Conservation (phyloP, 2,329 filamentous ascomycete species). For the Nectriaceae sp. region DNA sequence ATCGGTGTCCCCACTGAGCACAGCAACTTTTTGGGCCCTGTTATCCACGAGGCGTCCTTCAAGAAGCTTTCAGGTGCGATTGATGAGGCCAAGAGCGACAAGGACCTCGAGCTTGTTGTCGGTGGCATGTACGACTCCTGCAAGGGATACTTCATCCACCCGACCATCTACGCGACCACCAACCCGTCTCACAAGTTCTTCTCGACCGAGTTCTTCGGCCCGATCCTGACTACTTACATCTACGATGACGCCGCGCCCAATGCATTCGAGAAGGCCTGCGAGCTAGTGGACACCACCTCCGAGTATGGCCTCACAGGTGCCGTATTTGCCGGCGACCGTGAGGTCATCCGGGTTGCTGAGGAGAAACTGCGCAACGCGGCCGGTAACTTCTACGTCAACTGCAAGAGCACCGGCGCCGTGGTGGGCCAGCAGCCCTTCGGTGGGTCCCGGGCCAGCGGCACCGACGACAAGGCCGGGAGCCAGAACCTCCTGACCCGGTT, state of each 20-base stretch:
- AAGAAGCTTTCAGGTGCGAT: conserved; percentile 78
- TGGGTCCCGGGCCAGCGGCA: conserved; percentile 67
- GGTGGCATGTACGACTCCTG: conserved; percentile 78
- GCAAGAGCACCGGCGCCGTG: conserved; percentile 75
- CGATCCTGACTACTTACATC: conserved; percentile 72
- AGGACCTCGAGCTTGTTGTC: conserved; percentile 69
- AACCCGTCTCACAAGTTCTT: conserved; percentile 76
- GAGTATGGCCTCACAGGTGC: conserved; percentile 80
- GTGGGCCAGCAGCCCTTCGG: conserved; percentile 75
- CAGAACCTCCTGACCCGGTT: conserved; percentile 64
- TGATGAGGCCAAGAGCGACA: conserved; percentile 76
- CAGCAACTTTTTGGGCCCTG: conserved; percentile 81
- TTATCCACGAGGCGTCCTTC: conserved; percentile 82
- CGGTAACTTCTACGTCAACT: conserved; percentile 86
- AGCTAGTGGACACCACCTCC: conserved; percentile 68
- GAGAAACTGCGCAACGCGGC: conserved; percentile 71
- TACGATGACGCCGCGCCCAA: conserved; percentile 68
- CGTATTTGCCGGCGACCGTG: conserved; percentile 71
- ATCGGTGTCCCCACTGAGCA: conserved; percentile 70
- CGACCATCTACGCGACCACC: conserved; percentile 76
- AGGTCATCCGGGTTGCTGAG: conserved; percentile 67
- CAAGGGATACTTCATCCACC: conserved; percentile 81
- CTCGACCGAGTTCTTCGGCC: conserved; percentile 80
- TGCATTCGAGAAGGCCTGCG: conserved; percentile 61
- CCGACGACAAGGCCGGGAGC: conserved; percentile 74